phyloP scores from a whole-genome alignment of 495 filamentous ascomycete species.

The Durotheca rogersii region DNA sequence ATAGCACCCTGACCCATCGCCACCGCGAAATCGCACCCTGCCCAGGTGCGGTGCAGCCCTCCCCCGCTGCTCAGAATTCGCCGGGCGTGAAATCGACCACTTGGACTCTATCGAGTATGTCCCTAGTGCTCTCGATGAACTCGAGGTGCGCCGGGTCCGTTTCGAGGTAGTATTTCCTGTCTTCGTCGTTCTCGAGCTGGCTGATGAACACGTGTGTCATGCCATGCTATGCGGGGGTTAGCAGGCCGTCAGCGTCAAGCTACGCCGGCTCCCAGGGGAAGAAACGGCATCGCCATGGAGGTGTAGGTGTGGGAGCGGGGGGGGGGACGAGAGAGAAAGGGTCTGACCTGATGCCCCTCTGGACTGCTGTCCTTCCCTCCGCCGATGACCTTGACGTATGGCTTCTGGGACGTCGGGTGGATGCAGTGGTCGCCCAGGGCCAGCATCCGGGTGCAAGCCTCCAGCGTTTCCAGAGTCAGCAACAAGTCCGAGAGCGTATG shows the following conservation, averaged over 20 bases:
- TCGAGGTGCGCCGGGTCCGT: constrained; percentile 54
- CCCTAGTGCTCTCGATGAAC: constrained; percentile 43
- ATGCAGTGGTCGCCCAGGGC: constrained; percentile 45
- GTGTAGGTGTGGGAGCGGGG: too few species aligned
- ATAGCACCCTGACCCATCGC: too few species aligned
- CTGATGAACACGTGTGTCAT: constrained; percentile 61
- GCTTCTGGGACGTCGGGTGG: constrained; percentile 51
- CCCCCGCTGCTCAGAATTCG: constrained; percentile 28
- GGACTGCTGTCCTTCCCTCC: constrained; percentile 64
- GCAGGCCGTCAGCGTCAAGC: neutral
- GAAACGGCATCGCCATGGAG: too few species aligned
- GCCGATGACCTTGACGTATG: constrained; percentile 57
- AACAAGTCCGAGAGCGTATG: too few species aligned
- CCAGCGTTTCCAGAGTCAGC: too few species aligned
- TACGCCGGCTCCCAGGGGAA: too few species aligned
- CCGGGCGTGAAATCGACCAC: constrained; percentile 50
- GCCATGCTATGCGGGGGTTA: constrained; percentile 44
- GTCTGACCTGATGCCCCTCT: constrained; percentile 59
- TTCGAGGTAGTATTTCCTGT: constrained; percentile 55
- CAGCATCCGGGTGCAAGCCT: constrained; percentile 36
- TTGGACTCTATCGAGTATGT: constrained; percentile 39
- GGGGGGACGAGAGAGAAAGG: too few species aligned
- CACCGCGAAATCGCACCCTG: too few species aligned
- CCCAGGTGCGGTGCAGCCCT: neutral
- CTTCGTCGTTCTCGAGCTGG: constrained; percentile 60